Base-by-base conservation (phyloP, 2,329 filamentous ascomycete species). In the Geosmithia morbida region DNA sequence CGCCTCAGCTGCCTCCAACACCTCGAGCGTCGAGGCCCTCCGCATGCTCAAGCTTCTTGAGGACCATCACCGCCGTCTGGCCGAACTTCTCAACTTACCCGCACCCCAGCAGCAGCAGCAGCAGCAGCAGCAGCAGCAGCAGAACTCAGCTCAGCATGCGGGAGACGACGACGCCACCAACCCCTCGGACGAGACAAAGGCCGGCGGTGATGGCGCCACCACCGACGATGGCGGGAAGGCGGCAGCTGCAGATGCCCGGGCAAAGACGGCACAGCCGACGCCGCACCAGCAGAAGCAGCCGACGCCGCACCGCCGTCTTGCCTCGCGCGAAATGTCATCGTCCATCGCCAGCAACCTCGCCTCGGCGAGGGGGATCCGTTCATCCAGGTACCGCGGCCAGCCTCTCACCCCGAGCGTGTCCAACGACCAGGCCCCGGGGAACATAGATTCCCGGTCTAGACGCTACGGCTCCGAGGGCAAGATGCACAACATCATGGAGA, bases 331-430 rank as follows among this genome's bases (percentile, higher is more conserved):
- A 49, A 68, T 83, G 49, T 79, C 82, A 2, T 87, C 87, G 1
- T 94, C 87, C 1, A 94, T 95, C 51, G 87, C 87, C 22, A 94
- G 79, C 64, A 94, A 94, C 57, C 68, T 95, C 42, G 88, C 88
- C 14, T 87, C 87, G 14, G 87, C 87, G 30, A 75, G 88, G 52
- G 88, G 88, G 17, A 94, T 94, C 54, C 72, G 75, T 19, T 72
- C 75, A 48, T 37, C 33, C 33, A 75, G 73, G 50, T 75, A 79
- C 50, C 73, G 81, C 51, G 74, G 79, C 20, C 80, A 83, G 51
- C 82, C 83, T 2, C 74, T 81, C 11, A 83, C 78, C 4, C 83
- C 85, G 1, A 83, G 84, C 48, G 67, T 89, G 18, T 87, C 85
- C 41, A 81, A 78, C 50, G 79, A 88, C 51, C 83, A 86, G 60